Evolutionary conservation across 2,329 filamentous ascomycete species (phyloP), one percentile per base, ranked within the genome.

Genomic region (Colletotrichum siamense): DNA sequence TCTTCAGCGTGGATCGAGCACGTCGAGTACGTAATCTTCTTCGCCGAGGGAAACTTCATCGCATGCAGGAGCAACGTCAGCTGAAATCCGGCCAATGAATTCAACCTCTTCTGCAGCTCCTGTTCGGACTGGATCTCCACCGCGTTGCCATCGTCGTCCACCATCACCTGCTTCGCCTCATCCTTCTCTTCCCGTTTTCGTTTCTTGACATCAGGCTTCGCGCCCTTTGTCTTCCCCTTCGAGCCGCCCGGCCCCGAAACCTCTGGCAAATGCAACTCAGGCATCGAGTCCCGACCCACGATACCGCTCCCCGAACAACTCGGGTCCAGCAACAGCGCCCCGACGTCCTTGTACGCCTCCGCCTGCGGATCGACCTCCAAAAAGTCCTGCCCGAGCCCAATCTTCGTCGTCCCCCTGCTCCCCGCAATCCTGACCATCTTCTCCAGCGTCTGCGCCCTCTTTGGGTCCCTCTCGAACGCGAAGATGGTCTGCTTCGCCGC

Each of bases 271-370:
- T 93, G 89, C 55, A 97, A 84, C 78, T 91, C 86, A 6, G 95
- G 92, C 83, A 93, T 91, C 62, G 96, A 95, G 80, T 98, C 96
- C 24, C 97, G 91, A 4, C 96, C 95, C 28, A 98, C 92, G 72
- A 99, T 99, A 1, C 97, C 97, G 82, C 95, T 98, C 0, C 97
- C 97, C 2, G 96, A 98, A 83, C 97, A 99, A 82, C 95, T 98
- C 0, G 97, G 97, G 82, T 99, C 97, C 3, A 99, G 89, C 1
- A 99, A 89, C 55, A 99, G 87, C 9, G 94, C 94, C 0, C 92
- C 92, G n/a, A 98, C 95, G n/a, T 92, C 87, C 63, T 86, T 85
- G 81, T 94, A 96, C 63, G 90, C 88, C 4, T 88, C 84, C 2
- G 91, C 89, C 2, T 85, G 79, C 0, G 96, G 95, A 75, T 96